These are phyloP conservation scores for Leishmania turanica DNA, from an alignment of 208 protist species.

Conservation along the genomic window DNA sequence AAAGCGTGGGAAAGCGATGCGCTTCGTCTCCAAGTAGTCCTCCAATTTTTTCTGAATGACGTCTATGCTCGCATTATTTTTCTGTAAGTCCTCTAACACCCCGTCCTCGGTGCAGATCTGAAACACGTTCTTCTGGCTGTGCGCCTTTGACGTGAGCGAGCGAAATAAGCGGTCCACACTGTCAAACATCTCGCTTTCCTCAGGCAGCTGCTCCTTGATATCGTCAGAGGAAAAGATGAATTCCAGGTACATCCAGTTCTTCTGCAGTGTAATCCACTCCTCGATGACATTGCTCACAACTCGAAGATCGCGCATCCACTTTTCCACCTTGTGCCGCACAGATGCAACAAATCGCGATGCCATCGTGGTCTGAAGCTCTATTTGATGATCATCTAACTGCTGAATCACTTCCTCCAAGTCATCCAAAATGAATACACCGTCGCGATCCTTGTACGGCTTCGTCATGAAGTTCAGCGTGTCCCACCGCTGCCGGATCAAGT, in stretches of 20 bases:
- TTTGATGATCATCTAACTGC: conserved; percentile 92
- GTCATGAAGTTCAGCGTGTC: conserved; percentile 71
- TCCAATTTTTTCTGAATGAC: conserved; percentile 96
- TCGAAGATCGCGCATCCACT: conserved; percentile 90
- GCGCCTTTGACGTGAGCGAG: conserved; percentile 86
- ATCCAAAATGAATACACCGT: conserved; percentile 90
- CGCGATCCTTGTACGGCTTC: conserved; percentile 87
- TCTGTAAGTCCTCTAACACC: conserved; percentile 78
- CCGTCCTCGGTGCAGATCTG: conserved; percentile 83
- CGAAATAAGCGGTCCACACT: conserved; percentile 91
- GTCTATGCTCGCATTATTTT: conserved; percentile 91
- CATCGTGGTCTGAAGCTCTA: conserved; percentile 93
- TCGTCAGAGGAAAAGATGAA: conserved; percentile 98
- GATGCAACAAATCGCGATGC: conserved; percentile 90
- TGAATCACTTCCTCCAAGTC: conserved; percentile 93
- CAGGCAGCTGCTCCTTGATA: conserved; percentile 95
- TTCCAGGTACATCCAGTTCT: conserved; percentile 98
- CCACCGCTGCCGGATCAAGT: conserved; percentile 90
- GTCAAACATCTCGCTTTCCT: conserved; percentile 91
- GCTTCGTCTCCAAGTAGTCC: conserved; percentile 97
- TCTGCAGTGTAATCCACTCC: conserved; percentile 96
- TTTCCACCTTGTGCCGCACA: conserved; percentile 85
- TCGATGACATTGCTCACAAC: conserved; percentile 92
- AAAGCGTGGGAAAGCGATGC: conserved; percentile 96
- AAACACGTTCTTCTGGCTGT: conserved; percentile 90